Conservation (phyloP, 345 rosid genomes). For the Luvunga scandens region DNA sequence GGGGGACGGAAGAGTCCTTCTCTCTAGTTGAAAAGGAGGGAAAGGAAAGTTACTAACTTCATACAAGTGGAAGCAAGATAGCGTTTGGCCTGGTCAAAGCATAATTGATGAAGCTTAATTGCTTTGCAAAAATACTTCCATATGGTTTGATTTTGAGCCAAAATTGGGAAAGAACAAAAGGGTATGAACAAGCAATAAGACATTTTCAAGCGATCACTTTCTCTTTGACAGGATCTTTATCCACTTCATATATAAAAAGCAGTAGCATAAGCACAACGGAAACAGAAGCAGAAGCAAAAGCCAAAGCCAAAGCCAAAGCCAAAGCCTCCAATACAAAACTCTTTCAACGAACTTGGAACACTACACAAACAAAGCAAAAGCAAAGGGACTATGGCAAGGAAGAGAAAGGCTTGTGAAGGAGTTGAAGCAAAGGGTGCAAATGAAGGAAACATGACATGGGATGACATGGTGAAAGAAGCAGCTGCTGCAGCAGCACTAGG, state of each 20-base stretch:
- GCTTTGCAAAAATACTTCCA: conserved; percentile 4
- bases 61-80: neutral
- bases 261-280: neutral
- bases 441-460: conserved; percentile 40
- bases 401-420: conserved; percentile 38
- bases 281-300: neutral
- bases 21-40: too few relatives aligned
- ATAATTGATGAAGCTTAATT: neutral
- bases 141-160: conserved; percentile 21
- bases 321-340: neutral
- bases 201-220: conserved; percentile 24
- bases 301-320: neutral
- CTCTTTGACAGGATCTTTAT: conserved; percentile 33
- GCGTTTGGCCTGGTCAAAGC: conserved; percentile 31
- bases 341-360: neutral
- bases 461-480: conserved; percentile 51
- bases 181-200: conserved; percentile 31
- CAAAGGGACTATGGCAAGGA: conserved; percentile 40
- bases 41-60: too few relatives aligned
- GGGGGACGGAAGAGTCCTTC: too few relatives aligned
- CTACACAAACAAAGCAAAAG: neutral
- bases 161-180: conserved; percentile 27
- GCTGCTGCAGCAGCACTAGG: conserved; percentile 35
- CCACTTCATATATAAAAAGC: conserved; percentile 23
- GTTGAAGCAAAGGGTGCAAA: conserved; percentile 16